Conservation (phyloP, 768 basidiomycete genomes). For the Boletus rubescentipes region DNA sequence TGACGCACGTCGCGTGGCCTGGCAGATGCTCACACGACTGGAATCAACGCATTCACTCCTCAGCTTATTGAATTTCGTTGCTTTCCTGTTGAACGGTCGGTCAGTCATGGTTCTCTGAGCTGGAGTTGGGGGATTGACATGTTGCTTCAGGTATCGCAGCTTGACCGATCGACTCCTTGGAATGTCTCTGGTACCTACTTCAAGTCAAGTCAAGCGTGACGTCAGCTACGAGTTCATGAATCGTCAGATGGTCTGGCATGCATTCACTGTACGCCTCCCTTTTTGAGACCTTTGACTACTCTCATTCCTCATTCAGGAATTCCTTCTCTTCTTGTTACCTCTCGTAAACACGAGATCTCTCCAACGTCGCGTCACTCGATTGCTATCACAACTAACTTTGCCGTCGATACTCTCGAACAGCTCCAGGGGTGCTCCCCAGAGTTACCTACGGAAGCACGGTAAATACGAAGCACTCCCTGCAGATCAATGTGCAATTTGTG, state of each 20-base stretch:
- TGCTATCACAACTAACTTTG: constrained; percentile 24
- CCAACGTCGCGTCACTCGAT: constrained; percentile 52
- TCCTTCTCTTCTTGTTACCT: constrained; percentile 88
- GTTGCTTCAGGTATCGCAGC: constrained; percentile 73
- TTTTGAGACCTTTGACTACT: not conserved
- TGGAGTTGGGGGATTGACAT: not conserved
- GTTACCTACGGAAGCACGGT: constrained; percentile 38
- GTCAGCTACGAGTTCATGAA: constrained; percentile 99
- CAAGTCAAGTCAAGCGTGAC: constrained; percentile 67
- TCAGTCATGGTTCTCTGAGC: constrained; percentile 36
- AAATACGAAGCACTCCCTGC: constrained; percentile 68
- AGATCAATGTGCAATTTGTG: constrained; percentile 89
- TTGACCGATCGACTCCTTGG: constrained; percentile 74
- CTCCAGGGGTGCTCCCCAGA: constrained; percentile 15
- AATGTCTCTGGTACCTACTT: constrained; percentile 73
- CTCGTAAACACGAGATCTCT: constrained; percentile 70
- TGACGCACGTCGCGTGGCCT: constrained; percentile 69
- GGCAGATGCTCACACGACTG: constrained; percentile 62
- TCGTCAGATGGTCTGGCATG: constrained; percentile 99
- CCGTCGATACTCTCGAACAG: constrained; percentile 35
- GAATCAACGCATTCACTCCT: constrained; percentile 68
- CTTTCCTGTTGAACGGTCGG: constrained; percentile 87
- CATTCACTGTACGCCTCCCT: constrained; percentile 75
- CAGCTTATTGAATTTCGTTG: constrained; percentile 71
- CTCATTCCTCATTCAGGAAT: constrained; percentile 66